Percentiles rank a stretch among this genome's conserved stretches.
Evolutionary conservation across 148 eudicot species (phyloP).

Genomic region (Limonium bicolor): DNA sequence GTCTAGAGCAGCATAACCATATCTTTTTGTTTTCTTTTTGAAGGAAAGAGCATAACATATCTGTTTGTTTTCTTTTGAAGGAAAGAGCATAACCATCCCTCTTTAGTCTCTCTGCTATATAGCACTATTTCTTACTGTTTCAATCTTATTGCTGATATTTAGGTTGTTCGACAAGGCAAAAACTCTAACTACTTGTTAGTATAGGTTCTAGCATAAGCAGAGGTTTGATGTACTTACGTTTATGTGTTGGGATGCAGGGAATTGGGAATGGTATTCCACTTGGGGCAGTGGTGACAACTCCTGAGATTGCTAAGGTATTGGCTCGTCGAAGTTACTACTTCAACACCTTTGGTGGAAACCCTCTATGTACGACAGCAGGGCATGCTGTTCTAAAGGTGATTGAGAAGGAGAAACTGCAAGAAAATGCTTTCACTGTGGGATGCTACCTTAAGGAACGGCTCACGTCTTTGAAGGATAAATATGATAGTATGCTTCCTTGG

Average conservation of each 20-base stretch:
- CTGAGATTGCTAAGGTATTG: slow-evolving; percentile 81
- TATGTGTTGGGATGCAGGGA: too few species aligned
- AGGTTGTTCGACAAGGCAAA: too few species aligned
- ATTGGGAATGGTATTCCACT: slow-evolving; percentile 97
- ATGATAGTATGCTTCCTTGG: slow-evolving; percentile 47
- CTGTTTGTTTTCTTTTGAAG: not conserved
- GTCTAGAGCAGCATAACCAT: too few species aligned
- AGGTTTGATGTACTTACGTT: too few species aligned
- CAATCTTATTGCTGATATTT: not conserved
- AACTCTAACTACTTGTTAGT: too few species aligned
- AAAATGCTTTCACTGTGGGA: slow-evolving; percentile 76
- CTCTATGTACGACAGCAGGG: slow-evolving; percentile 89
- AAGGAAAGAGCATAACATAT: too few species aligned
- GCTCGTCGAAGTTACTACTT: slow-evolving; percentile 76
- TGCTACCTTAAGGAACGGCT: slow-evolving; percentile 70
- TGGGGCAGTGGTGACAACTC: slow-evolving; percentile 96
- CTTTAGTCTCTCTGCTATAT: too few species aligned
- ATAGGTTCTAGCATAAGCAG: too few species aligned
- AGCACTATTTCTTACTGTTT: too few species aligned
- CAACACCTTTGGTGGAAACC: slow-evolving; percentile 98
- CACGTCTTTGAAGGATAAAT: slow-evolving; percentile 48
- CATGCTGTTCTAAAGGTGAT: slow-evolving; percentile 83
- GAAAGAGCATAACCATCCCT: not conserved
- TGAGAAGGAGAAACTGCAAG: slow-evolving; percentile 83
- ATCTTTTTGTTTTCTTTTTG: too few species aligned